phyloP scores from a whole-genome alignment of 2,329 filamentous ascomycete species.

The Fusarium proliferatum region DNA sequence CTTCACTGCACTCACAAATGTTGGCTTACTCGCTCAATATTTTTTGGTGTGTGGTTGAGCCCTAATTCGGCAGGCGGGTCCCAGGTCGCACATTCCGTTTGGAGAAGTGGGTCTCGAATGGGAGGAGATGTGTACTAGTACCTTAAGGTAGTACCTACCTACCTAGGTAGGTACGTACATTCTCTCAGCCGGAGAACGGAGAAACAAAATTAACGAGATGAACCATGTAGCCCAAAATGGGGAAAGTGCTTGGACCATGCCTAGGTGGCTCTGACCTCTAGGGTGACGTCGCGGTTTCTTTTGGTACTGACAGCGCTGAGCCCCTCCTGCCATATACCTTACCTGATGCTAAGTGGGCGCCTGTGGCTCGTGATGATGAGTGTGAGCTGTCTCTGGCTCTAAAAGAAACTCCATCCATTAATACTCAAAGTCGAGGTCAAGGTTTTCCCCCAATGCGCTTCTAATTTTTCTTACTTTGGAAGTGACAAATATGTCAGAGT shows the following conservation, averaged over 20 bases:
- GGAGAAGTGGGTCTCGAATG: constrained; percentile 2
- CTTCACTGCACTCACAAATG: constrained; percentile 39
- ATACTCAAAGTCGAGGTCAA: background rate
- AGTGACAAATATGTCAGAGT: constrained; percentile 29
- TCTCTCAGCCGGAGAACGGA: constrained; percentile 21
- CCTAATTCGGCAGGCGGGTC: constrained; percentile 43
- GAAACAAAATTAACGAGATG: constrained; percentile 26
- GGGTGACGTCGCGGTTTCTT: constrained; percentile 35
- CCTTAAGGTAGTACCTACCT: too few relatives aligned
- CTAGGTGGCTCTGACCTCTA: constrained; percentile 14
- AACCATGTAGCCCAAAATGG: background rate
- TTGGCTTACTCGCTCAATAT: constrained; percentile 40
- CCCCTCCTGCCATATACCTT: constrained; percentile 22
- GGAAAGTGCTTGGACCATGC: constrained; percentile 35
- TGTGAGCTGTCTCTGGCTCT: constrained; percentile 7
- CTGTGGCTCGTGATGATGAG: constrained; percentile 35
- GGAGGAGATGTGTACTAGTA: background rate
- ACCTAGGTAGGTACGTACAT: too few relatives aligned
- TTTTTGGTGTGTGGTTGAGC: constrained; percentile 51
- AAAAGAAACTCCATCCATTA: constrained; percentile 1
- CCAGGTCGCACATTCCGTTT: constrained; percentile 15
- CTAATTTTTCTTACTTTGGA: background rate
- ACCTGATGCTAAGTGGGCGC: background rate
- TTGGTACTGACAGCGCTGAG: constrained; percentile 13
- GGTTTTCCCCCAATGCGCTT: background rate